Conservation (phyloP, 352 stramenopile species). For the Peronosclerospora sorghi region DNA sequence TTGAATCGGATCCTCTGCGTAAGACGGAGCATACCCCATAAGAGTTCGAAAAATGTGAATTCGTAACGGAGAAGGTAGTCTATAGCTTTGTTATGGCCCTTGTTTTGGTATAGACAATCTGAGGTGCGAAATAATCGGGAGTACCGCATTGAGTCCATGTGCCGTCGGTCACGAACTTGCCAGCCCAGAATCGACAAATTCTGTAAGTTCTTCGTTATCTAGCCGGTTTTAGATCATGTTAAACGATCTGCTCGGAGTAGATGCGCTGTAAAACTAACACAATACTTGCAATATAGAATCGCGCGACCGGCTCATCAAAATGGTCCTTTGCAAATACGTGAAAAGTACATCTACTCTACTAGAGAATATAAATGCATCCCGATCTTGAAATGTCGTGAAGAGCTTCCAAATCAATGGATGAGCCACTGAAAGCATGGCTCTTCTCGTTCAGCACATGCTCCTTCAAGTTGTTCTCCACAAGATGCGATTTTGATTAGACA, state of each 20-base stretch:
- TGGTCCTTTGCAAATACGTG: constrained; percentile 78
- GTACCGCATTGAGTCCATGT: constrained; percentile 89
- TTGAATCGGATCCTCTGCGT: constrained; percentile 84
- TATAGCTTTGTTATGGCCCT: constrained; percentile 83
- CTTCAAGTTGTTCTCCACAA: constrained; percentile 86
- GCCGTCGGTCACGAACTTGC: constrained; percentile 73
- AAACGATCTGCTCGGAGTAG: constrained; percentile 84
- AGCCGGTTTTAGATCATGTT: constrained; percentile 85
- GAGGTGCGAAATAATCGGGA: constrained; percentile 87
- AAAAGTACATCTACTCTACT: constrained; percentile 90
- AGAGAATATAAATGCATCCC: constrained; percentile 86
- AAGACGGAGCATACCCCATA: constrained; percentile 79
- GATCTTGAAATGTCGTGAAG: constrained; percentile 84
- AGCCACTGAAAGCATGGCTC: constrained; percentile 78
- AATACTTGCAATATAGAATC: constrained; percentile 86
- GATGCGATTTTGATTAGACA: constrained; percentile 87
- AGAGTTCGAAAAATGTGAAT: constrained; percentile 88
- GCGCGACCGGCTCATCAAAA: constrained; percentile 62
- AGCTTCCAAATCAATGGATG: constrained; percentile 90
- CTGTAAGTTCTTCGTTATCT: constrained; percentile 79
- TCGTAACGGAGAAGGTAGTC: constrained; percentile 88
- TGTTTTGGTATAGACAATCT: constrained; percentile 90
- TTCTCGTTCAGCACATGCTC: constrained; percentile 90
- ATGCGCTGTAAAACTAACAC: constrained; percentile 87
- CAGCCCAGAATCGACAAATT: constrained; percentile 87